A percentile compares a stretch with the other conserved stretches of the same genome.
Conservation (phyloP, 2,329 filamentous ascomycete species). For the Trichocomaceae sp. region DNA sequence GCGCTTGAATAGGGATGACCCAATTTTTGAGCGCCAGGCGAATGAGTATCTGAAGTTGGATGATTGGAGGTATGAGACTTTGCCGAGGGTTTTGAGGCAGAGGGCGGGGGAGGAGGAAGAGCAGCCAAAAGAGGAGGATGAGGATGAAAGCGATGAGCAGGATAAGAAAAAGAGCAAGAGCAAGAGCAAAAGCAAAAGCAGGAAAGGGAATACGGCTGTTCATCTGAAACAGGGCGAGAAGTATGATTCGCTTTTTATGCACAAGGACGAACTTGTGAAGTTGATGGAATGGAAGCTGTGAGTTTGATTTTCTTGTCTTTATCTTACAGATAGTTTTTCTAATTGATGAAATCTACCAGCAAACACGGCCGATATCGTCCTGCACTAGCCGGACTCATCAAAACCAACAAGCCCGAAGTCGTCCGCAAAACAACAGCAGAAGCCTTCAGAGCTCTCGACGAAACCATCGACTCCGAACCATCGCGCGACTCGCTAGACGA, state of each 20-base stretch:
- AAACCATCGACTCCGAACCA: constrained; percentile 5
- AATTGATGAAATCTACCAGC: constrained; percentile 16
- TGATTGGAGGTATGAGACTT: constrained; percentile 31
- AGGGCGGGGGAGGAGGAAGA: constrained; percentile 12
- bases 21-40: constrained; percentile 15
- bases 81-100: constrained; percentile 23
- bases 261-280: constrained; percentile 30
- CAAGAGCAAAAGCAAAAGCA: constrained; percentile 13
- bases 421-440: constrained; percentile 23
- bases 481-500: constrained; percentile 9
- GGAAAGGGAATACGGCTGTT: constrained; percentile 7
- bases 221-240: constrained; percentile 16
- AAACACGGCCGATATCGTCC: constrained; percentile 38
- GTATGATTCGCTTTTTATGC: constrained; percentile 8
- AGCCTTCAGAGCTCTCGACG: constrained; percentile 21
- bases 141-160: constrained; percentile 1
- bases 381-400: constrained; percentile 35
- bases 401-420: constrained; percentile 25
- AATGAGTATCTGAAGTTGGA: constrained; percentile 29
- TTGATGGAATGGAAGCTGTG: constrained; percentile 43
- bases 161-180: constrained; percentile 1
- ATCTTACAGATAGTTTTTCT: too few relatives aligned
- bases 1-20: constrained; percentile 10
- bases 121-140: constrained; percentile 12
- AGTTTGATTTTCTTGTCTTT: constrained; percentile 14